phyloP scores from a whole-genome alignment of 1,139 yeast species.

The Williopsis jadinii region DNA sequence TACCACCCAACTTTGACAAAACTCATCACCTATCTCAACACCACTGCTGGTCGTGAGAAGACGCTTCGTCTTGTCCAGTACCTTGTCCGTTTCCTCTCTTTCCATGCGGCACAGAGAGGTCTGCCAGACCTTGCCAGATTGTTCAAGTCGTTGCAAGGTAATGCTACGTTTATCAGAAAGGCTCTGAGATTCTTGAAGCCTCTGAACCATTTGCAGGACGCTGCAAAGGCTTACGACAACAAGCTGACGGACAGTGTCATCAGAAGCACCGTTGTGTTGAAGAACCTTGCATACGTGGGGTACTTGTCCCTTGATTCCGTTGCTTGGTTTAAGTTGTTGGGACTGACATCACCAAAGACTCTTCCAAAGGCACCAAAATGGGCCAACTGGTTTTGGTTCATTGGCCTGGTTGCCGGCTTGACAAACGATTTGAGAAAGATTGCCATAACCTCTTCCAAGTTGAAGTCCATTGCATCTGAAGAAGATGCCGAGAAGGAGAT shows the following conservation, averaged over 20 bases:
- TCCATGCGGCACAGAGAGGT: slow-evolving; percentile 56
- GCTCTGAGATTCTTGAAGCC: slow-evolving; percentile 84
- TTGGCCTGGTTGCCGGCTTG: slow-evolving; percentile 61
- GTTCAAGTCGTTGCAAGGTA: slow-evolving; percentile 47
- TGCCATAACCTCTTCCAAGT: slow-evolving; percentile 28
- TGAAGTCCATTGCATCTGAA: slow-evolving; percentile 21
- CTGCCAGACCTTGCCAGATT: slow-evolving; percentile 43
- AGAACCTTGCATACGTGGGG: slow-evolving; percentile 69
- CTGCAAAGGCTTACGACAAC: slow-evolving; percentile 63
- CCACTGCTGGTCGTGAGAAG: slow-evolving; percentile 74
- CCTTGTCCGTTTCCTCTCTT: slow-evolving; percentile 65
- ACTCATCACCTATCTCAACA: slow-evolving; percentile 57
- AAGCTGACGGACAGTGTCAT: slow-evolving; percentile 62
- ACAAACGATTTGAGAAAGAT: slow-evolving; percentile 46
- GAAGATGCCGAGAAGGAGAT: slow-evolving; percentile 31
- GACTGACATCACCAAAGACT: slow-evolving; percentile 27
- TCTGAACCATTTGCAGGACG: slow-evolving; percentile 62
- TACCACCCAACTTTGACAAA: slow-evolving; percentile 72
- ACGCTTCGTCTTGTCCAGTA: slow-evolving; percentile 76
- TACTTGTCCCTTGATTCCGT: slow-evolving; percentile 72
- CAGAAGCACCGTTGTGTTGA: slow-evolving; percentile 50
- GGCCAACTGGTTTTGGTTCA: slow-evolving; percentile 68
- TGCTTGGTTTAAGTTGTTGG: slow-evolving; percentile 53
- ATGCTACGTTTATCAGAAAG: slow-evolving; percentile 70
- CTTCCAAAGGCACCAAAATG: slow-evolving; percentile 32